Base-by-base conservation (phyloP, 1,139 yeast species). In the Yamadazyma kanchanaburiensis region DNA sequence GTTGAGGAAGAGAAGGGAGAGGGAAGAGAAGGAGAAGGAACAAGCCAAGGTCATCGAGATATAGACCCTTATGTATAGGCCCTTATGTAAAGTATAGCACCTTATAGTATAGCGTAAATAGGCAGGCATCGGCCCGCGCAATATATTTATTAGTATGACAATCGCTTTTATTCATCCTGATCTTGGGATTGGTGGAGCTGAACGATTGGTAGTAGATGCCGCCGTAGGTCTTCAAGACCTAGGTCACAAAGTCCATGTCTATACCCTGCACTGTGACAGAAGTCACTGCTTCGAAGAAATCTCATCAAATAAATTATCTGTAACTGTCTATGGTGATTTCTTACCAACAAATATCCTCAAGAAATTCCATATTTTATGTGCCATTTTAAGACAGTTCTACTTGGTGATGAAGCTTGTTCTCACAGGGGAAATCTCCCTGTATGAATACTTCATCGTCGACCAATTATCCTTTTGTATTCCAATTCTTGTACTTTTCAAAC, bases 161-260 rank as follows among this genome's bases (percentile, higher is more conserved):
- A 71, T 89, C 24, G 97, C 96, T 4, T 87, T 91, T 48, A 63
- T 91, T 10, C 99, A 91, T 51, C 99, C 99, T 0, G 99, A 91
- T 58, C 62, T 91, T 32, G 98, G 98, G 0, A 91, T 91, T 37
- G 81, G 96, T 6, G 99, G 99, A 4, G 99, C 99, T 0, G 99
- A 91, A 55, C 66, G 99, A 37, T 68, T 94, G 15, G 89, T 91
- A 2, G 95, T 91, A 1, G 99, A 91, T 57, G 94, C 95, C 2
- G 98, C 97, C 0, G 66, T 87, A 3, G 96, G 96, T 0, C 62
- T 91, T 15, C 88, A 89, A 53, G 67, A 74, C 2, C 57, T 66
- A n/a, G 79, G 80, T 4, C 80, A 87, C 49, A 64, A 72, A 0
- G 78, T 91, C 11, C 69, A 70, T 6, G 70, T 89, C 6, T 87